These are phyloP conservation scores for Paracoccidioides lutzii DNA, from an alignment of 2,329 filamentous ascomycete genomes.

Conservation along the genomic window DNA sequence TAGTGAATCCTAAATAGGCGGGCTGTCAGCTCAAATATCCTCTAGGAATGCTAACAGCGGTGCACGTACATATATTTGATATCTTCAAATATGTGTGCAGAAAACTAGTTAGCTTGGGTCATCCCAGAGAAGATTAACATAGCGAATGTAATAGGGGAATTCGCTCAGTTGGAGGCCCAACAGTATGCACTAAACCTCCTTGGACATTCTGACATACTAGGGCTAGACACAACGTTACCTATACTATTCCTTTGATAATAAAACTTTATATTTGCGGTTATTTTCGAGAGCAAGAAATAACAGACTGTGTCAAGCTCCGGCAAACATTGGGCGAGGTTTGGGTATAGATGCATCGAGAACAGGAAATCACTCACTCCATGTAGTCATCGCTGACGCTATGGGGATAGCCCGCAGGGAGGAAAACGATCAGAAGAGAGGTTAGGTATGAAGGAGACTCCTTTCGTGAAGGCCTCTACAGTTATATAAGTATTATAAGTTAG, in stretches of 20 bases:
- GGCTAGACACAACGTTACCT: too few species aligned
- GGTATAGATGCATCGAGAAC: neutral
- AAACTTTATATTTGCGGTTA: too few species aligned
- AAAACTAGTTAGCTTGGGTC: neutral
- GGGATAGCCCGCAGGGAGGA: slow-evolving; percentile 78
- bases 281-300: too few species aligned
- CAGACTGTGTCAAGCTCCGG: too few species aligned
- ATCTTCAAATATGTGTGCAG: slow-evolving; percentile 30
- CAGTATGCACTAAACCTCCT: too few species aligned
- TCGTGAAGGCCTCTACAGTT: slow-evolving; percentile 7
- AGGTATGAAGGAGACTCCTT: slow-evolving; percentile 16
- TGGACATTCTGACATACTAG: too few species aligned
- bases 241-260: too few species aligned
- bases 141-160: neutral
- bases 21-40: neutral
- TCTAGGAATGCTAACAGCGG: neutral
- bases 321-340: neutral
- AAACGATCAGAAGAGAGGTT: slow-evolving; percentile 50
- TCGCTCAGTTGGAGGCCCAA: neutral
- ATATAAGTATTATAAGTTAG: neutral
- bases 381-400: slow-evolving; percentile 79
- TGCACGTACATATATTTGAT: slow-evolving; percentile 52
- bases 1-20: slow-evolving; percentile 23
- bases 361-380: slow-evolving; percentile 41
- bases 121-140: neutral